phyloP scores from a whole-genome alignment of 148 eudicot species.

The Dianthus caryophyllus region DNA sequence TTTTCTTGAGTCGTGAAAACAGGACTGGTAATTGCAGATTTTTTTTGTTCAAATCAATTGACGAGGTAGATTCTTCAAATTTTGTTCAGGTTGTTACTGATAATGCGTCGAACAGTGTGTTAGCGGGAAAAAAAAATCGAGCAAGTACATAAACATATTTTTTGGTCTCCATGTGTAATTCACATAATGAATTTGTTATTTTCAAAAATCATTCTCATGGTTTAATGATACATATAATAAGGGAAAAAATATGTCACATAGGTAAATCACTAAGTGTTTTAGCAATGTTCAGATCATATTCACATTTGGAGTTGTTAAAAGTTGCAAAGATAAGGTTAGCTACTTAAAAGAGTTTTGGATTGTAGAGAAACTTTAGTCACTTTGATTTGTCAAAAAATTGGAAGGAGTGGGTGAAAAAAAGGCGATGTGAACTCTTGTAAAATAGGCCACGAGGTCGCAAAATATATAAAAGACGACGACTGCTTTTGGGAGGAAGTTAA shows the following conservation, averaged over 20 bases:
- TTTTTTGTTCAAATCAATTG: neutral
- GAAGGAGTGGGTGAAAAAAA: constrained; percentile 20
- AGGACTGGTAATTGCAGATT: neutral
- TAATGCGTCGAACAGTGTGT: neutral
- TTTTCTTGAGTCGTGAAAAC: too few relatives aligned
- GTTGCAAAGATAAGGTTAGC: constrained; percentile 28
- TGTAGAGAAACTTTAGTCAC: constrained; percentile 21
- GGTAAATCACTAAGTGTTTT: too few relatives aligned
- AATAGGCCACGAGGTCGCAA: neutral
- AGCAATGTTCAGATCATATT: constrained; percentile 11
- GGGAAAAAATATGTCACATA: too few relatives aligned
- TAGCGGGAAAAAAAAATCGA: neutral
- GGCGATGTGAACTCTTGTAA: neutral
- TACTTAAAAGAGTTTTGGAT: constrained; percentile 9
- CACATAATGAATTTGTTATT: neutral
- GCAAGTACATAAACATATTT: neutral
- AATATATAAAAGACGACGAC: neutral
- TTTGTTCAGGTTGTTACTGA: neutral
- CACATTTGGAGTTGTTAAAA: constrained; percentile 18
- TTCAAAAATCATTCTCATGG: neutral
- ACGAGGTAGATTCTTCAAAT: too few relatives aligned
- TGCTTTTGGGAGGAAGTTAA: constrained; percentile 15
- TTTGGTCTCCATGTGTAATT: neutral
- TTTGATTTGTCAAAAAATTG: constrained; percentile 12
- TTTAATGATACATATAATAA: too few relatives aligned